phyloP scores from a whole-genome alignment of 1,284 basidiomycete genomes.

The Grifola frondosa region DNA sequence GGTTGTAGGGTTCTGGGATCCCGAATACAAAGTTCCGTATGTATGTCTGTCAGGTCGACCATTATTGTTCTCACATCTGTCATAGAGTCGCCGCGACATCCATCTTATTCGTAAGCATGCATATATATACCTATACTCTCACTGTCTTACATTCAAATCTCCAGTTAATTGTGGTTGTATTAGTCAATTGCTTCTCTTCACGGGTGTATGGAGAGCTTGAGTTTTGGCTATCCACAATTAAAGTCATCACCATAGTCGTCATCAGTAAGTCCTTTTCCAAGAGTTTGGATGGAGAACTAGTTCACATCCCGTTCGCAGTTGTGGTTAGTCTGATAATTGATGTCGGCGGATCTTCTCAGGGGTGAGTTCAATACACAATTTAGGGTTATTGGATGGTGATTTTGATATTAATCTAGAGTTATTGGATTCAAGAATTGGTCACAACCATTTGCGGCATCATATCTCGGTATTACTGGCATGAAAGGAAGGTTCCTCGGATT shows the following conservation, averaged over 20 bases:
- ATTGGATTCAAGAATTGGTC: slow-evolving; percentile 26
- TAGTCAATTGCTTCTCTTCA: slow-evolving; percentile 29
- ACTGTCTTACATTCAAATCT: slow-evolving; percentile 40
- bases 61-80: background rate
- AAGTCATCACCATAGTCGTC: slow-evolving; percentile 37
- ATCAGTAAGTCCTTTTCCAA: slow-evolving; percentile 28
- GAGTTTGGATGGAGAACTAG: no score
- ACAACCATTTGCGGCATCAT: slow-evolving; percentile 23
- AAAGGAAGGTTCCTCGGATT: slow-evolving; percentile 47
- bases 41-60: background rate
- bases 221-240: slow-evolving; percentile 38
- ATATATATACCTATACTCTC: background rate
- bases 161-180: slow-evolving; percentile 73
- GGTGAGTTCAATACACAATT: slow-evolving; percentile 10
- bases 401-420: slow-evolving; percentile 3
- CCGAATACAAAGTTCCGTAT: slow-evolving; percentile 15
- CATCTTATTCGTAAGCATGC: slow-evolving; percentile 21
- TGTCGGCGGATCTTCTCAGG: slow-evolving; percentile 25
- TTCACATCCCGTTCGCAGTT: slow-evolving; percentile 12
- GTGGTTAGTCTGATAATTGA: slow-evolving; percentile 33
- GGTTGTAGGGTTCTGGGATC: slow-evolving; percentile 25
- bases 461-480: slow-evolving; percentile 29
- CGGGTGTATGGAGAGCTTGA: slow-evolving; percentile 37
- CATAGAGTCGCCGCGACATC: slow-evolving; percentile 17
- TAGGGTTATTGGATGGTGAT: background rate